These are phyloP conservation scores for Ustilago xerochloae DNA, from an alignment of 1,284 basidiomycete species.

Conservation along the genomic window DNA sequence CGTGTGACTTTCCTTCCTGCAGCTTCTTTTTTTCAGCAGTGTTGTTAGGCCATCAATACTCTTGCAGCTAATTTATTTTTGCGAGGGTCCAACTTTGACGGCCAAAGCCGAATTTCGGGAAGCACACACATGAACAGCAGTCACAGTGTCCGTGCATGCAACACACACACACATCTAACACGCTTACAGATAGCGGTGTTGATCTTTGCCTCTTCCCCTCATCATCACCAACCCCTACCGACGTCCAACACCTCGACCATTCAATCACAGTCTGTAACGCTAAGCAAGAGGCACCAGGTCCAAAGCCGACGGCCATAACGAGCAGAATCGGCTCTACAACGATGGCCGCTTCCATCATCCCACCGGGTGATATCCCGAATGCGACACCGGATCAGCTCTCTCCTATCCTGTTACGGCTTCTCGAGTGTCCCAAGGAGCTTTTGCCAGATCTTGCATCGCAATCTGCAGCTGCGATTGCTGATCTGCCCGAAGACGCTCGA, in stretches of 20 bases:
- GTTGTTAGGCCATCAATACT: conserved; percentile 5
- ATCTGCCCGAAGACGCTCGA: conserved; percentile 58
- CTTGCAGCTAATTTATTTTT: background rate
- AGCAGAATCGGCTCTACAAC: background rate
- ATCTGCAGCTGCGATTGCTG: conserved; percentile 55
- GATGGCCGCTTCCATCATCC: conserved; percentile 27
- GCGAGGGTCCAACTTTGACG: conserved; percentile 25
- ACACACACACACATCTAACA: conserved; percentile 1
- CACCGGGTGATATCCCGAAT: conserved; percentile 45
- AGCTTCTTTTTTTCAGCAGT: background rate
- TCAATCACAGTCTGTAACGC: too few species aligned
- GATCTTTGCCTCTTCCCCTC: background rate
- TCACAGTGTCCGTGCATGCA: conserved; percentile 19
- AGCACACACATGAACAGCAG: background rate
- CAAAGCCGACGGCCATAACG: background rate
- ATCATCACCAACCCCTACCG: background rate
- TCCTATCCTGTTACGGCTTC: conserved; percentile 49
- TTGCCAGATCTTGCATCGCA: conserved; percentile 47
- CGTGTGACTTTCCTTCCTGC: background rate
- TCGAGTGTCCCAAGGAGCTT: conserved; percentile 42
- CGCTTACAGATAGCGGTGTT: background rate
- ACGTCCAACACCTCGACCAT: background rate
- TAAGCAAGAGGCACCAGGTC: too few species aligned
- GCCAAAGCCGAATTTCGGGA: conserved; percentile 27
- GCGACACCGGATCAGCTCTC: conserved; percentile 51